Evolutionary conservation across 371 early-diverging fungal genomes (phyloP), one percentile per base, ranked within the genome.

Genomic region (Dichotomocladium elegans): DNA sequence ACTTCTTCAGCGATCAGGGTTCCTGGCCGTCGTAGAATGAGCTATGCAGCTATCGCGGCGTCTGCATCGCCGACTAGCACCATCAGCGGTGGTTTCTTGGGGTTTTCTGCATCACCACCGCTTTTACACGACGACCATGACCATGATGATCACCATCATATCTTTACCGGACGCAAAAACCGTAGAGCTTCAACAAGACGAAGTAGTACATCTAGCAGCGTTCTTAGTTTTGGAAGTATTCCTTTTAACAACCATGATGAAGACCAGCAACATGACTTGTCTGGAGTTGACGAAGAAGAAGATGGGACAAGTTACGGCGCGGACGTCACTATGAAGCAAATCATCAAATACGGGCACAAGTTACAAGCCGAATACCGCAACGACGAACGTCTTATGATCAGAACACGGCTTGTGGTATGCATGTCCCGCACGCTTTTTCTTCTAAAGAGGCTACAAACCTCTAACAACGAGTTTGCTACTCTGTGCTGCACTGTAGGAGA

Each of bases 281-380:
- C 47, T 21, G 26, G 35, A 34, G 53, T 70, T 24, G 62, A 45
- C 25, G 54, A 51, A 41, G 47, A 66, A 21, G 63, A 66, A 29
- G 56, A 59, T 6, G 51, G 61, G 6, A 57, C 49, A 10, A 37
- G 42, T 40, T 58, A 35, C 10, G 28, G 41, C 3, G 64, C 53
- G 5, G 26, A 49, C 22, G 21, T 28, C n/a, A 12, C 25, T 7
- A 57, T 66, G 57, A 61, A 61, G 21, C 68, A 66, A 15, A 80
- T 85, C n/a, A 77, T 95, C 55, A 58, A 70, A 48, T 87, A 86
- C 66, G 94, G 95, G 0, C 87, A 88, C 43, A 66, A 79, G 41
- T 60, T 95, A 26, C 83, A 89, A 61, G 73, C 74, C 9, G 81
- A 84, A 61, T 93, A 91, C 67, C 77, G 80, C 41, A 17, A 76